phyloP scores from a whole-genome alignment of 108 stramenopile species.

The Conticribra weissflogii region DNA sequence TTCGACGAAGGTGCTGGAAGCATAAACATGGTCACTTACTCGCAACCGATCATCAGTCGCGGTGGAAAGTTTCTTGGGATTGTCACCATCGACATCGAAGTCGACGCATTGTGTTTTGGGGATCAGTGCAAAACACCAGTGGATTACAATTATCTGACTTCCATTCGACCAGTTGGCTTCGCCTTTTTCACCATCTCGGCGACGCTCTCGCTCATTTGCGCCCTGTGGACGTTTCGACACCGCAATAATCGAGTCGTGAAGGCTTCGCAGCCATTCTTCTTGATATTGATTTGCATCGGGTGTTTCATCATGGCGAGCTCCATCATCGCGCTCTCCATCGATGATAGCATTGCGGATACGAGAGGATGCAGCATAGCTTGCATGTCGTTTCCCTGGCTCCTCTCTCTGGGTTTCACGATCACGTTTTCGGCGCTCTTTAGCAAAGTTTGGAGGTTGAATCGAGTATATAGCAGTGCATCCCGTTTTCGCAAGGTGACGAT shows the following conservation, averaged over 20 bases:
- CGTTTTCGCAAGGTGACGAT: constrained; percentile 22
- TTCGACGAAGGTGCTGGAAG: constrained; percentile 23
- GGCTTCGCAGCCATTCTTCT: constrained; percentile 52
- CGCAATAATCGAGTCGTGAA: constrained; percentile 39
- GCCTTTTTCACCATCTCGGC: constrained; percentile 4
- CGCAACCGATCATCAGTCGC: constrained; percentile 20
- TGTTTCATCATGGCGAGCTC: constrained; percentile 36
- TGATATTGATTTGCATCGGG: constrained; percentile 28
- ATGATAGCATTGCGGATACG: constrained; percentile 24
- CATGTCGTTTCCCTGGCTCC: constrained; percentile 22
- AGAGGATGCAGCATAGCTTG: constrained; percentile 18
- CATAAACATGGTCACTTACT: constrained; percentile 30
- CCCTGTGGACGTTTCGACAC: constrained; percentile 24
- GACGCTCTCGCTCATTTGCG: constrained; percentile 13
- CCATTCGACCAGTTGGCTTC: constrained; percentile 20
- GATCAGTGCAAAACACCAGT: constrained; percentile 13
- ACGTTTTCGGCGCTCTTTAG: constrained; percentile 57
- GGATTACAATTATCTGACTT: constrained; percentile 27
- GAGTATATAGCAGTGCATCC: constrained; percentile 1
- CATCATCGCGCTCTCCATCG: constrained; percentile 40
- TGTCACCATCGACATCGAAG: constrained; percentile 17
- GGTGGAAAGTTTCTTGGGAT: constrained; percentile 22
- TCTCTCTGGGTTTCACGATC: constrained; percentile 53
- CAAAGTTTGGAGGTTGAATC: constrained; percentile 65
- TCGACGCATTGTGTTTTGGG: constrained; percentile 23